Evolutionary conservation across 495 filamentous ascomycete genomes (phyloP), one percentile per base, ranked within the genome.

Genomic region (Aspergillus diversus): DNA sequence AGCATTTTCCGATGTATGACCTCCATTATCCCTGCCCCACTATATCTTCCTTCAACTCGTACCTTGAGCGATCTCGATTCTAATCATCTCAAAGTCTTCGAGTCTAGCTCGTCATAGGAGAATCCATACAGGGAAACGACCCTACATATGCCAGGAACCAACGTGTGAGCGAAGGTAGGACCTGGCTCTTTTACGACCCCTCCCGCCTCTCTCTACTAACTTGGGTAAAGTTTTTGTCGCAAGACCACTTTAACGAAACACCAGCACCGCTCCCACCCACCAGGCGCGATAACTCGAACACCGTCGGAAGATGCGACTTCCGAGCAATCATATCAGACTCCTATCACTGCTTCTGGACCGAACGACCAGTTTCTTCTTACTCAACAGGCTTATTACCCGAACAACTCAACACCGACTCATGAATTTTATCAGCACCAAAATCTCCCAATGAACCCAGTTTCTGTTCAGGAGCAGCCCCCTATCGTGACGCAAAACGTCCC

Each of bases 181-280:
- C 7, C 13, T 35, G 48, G 31, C 21, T 5, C 6, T 27, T 50
- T 5, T 31, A 5, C 5, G 27, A 7, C 9, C 21, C 21, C 21
- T 17, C 5, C 47, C 47, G 27, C 27, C 6, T 47, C 13, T 13
- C 13, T n/a, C 33, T 32, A 32, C 32, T 48, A 53, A 48, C 42
- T 8, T 50, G 5, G 47, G 7, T 9, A 9, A 21, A 96, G 92
- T 68, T 96, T 94, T 74, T 93, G 90, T 78, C 85, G 92, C 46
- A 93, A 94, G 71, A 93, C 91, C 9, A 94, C 92, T 17, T 86
- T 94, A 83, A 91, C 91, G 7, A 96, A 93, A 72, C 92, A 96
- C 65, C 86, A 89, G 68, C 77, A 86, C 53, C 84, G 87, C 27
- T 87, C 87, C 3, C 90, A 93, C 70, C 86, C 86, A 35, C 81